Evolutionary conservation across 495 filamentous ascomycete species (phyloP).

Genomic region (Podospora appendiculata): DNA sequence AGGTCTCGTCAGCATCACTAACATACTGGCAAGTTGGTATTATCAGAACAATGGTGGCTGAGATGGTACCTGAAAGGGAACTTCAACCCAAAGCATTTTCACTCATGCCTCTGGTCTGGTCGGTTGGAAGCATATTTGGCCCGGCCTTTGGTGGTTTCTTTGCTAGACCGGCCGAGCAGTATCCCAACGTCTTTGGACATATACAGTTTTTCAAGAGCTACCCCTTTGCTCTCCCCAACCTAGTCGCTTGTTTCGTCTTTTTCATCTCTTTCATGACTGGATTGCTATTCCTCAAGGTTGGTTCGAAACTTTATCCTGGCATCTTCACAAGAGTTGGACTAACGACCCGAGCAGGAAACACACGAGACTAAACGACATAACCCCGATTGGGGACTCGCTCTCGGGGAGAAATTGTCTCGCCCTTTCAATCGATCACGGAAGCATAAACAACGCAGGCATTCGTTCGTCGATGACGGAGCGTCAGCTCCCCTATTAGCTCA

Average conservation of each 20-base stretch:
- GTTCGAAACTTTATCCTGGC: conserved; percentile 12
- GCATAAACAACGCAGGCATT: conserved; percentile 27
- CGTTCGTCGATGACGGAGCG: conserved; percentile 35
- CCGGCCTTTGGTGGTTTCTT: conserved; percentile 82
- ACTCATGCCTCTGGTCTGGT: conserved; percentile 79
- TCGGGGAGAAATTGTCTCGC: conserved; percentile 50
- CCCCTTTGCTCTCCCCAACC: conserved; percentile 77
- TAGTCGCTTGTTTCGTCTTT: conserved; percentile 66
- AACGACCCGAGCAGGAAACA: conserved; percentile 51
- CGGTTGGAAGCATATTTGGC: conserved; percentile 77
- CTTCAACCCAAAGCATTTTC: conserved; percentile 77
- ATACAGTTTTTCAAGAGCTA: conserved; percentile 60
- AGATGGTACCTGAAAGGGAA: conserved; percentile 73
- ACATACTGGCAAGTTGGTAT: conserved; percentile 45
- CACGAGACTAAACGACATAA: conserved; percentile 53
- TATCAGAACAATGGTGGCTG: conserved; percentile 61
- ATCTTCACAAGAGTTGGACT: not conserved
- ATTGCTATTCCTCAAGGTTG: conserved; percentile 55
- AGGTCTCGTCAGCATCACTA: not conserved
- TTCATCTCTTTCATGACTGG: conserved; percentile 63
- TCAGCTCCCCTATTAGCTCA: conserved; percentile 37
- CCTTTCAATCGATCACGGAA: conserved; percentile 13
- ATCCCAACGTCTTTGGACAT: conserved; percentile 57
- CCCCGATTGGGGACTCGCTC: conserved; percentile 59
- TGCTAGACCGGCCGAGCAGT: conserved; percentile 66